These are phyloP conservation scores for Aureobasidium pullulans DNA, from an alignment of 2,329 filamentous ascomycete genomes.

Conservation along the genomic window DNA sequence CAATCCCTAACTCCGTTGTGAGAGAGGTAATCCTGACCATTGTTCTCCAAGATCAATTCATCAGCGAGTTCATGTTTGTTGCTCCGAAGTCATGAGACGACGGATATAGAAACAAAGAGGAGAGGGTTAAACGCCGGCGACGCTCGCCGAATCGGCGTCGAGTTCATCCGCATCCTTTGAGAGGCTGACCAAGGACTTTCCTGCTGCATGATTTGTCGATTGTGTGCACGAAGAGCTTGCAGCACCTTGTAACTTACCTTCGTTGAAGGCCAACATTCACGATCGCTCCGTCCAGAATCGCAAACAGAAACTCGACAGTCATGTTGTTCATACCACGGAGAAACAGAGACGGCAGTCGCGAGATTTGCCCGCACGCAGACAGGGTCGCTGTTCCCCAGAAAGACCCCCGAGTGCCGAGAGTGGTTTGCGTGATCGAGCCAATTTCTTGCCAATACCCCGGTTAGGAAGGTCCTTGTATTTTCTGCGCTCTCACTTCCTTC, in stretches of 20 bases:
- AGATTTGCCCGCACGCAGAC: neutral
- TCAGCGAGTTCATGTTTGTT: too few species aligned
- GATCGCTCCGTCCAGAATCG: too few species aligned
- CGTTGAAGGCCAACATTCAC: too few species aligned
- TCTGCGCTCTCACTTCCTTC: neutral
- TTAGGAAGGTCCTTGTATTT: neutral
- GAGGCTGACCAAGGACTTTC: too few species aligned
- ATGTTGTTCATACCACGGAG: too few species aligned
- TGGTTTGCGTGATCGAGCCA: constrained; percentile 5
- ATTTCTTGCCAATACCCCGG: neutral
- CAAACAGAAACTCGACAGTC: too few species aligned
- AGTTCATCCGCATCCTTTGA: neutral
- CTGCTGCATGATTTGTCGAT: too few species aligned
- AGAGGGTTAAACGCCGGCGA: neutral
- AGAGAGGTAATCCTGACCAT: neutral
- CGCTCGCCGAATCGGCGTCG: neutral
- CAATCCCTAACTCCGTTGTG: neutral
- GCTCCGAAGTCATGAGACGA: too few species aligned
- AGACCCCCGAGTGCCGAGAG: neutral
- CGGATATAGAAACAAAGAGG: neutral
- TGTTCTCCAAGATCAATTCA: too few species aligned
- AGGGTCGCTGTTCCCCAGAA: neutral
- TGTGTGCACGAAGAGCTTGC: too few species aligned
- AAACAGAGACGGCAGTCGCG: too few species aligned
- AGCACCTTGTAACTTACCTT: too few species aligned